phyloP scores from a whole-genome alignment of 768 basidiomycete species.

The Suillus subluteus region DNA sequence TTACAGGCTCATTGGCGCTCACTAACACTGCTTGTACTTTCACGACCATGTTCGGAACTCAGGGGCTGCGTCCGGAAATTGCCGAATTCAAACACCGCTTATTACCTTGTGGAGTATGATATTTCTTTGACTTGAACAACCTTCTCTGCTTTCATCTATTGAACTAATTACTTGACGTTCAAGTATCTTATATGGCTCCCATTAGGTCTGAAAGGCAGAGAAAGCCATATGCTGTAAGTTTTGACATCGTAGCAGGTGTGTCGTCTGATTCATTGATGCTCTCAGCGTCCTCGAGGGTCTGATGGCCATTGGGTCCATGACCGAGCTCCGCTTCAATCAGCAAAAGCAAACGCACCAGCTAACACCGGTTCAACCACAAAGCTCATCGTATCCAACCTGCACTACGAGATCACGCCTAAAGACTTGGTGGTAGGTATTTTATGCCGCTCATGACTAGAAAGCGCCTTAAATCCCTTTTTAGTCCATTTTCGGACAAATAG shows the following conservation, averaged over 20 bases:
- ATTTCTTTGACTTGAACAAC: conserved; percentile 5
- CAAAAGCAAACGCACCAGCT: conserved; percentile 27
- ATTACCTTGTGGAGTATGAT: conserved; percentile 1
- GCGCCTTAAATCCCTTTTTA: conserved; percentile 33
- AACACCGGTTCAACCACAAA: conserved; percentile 46
- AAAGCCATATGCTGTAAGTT: conserved; percentile 48
- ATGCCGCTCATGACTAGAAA: conserved; percentile 7
- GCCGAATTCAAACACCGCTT: conserved; percentile 11
- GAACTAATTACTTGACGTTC: background rate
- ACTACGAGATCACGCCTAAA: conserved; percentile 89
- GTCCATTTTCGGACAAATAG: conserved; percentile 91
- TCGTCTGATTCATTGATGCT: conserved; percentile 9
- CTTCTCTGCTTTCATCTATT: background rate
- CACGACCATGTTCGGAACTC: background rate
- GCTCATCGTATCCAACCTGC: conserved; percentile 83
- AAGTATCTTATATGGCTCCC: conserved; percentile 24
- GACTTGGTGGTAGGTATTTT: conserved; percentile 77
- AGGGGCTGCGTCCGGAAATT: conserved; percentile 3
- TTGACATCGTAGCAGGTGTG: conserved; percentile 2
- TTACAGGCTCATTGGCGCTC: background rate
- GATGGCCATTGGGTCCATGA: conserved; percentile 81
- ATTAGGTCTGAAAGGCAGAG: conserved; percentile 35
- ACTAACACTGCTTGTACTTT: background rate
- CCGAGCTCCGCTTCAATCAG: conserved; percentile 55
- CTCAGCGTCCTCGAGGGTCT: conserved; percentile 60